Evolutionary conservation across 2,329 filamentous ascomycete species (phyloP), one percentile per base, ranked within the genome.

Genomic region (Cladophialophora psammophila): DNA sequence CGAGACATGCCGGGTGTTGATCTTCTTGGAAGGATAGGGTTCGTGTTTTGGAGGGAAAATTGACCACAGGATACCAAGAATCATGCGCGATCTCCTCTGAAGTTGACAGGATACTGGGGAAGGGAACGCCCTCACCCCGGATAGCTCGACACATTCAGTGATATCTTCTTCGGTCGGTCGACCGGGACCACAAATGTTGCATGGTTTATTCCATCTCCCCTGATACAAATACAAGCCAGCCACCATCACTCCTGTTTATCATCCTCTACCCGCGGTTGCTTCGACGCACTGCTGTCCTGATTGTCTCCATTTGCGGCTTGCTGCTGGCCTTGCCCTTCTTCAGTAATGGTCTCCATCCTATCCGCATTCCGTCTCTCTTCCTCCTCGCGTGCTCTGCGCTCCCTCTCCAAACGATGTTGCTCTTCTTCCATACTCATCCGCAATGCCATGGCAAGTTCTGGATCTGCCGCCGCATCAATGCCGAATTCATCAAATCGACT

Each of bases 351-450:
- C 75, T 93, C 93, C 72, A 98, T 84, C 52, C 71, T 66, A 34
- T 73, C 72, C 54, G 58, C 72, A 60, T 88, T 87, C 52, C 88
- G 88, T 82, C 94, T 94, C 72, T 88, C 88, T 62, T 91, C 86
- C 52, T 87, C 86, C 72, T 85, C 87, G 73, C 92, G 90, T 70
- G 92, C 88, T 74, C 89, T 88, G 74, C 90, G 92, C 76, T 91
- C 88, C 81, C 93, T 93, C 79, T 97, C 94, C 80, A 96, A 90
- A 75, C 95, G 86, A 69, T 94, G 94, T 83, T 96, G 96, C 81
- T 99, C 95, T 78, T 99, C 95, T 79, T 99, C 95, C 87, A 96
- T 93, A 80, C 92, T 96, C 93, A 99, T 97, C 71, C 95, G 90
- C 77, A 99, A 84, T 60, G 95, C 95, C 73, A 99, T 87, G 26